Evolutionary conservation across 805 yeast species (phyloP).

Genomic region (Hanseniaspora mollemarum): DNA sequence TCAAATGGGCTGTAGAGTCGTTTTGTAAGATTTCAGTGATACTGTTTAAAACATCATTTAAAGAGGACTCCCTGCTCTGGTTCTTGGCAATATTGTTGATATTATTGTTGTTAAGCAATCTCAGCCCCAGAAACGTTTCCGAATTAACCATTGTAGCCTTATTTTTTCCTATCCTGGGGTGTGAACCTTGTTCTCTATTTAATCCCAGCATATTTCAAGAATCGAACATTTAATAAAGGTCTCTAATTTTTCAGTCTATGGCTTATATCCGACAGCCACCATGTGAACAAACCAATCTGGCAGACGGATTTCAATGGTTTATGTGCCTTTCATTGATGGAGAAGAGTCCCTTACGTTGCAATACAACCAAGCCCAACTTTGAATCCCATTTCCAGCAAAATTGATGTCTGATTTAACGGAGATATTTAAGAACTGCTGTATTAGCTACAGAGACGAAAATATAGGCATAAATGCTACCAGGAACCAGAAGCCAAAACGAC

Average conservation of each 20-base stretch:
- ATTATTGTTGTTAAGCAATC: neutral
- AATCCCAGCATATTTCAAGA: too few species aligned
- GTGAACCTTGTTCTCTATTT: too few species aligned
- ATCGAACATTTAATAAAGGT: too few species aligned
- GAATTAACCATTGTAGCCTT: neutral
- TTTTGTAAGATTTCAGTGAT: neutral
- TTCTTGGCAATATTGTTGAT: neutral
- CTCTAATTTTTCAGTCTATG: too few species aligned
- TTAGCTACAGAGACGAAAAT: neutral
- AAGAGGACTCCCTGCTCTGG: neutral
- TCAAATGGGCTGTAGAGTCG: neutral
- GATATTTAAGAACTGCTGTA: neutral
- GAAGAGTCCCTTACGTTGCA: too few species aligned
- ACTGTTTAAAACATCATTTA: neutral
- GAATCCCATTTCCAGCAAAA: too few species aligned
- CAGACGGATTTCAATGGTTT: too few species aligned
- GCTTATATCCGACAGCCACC: too few species aligned
- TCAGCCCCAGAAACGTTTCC: neutral
- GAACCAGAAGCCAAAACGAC: neutral
- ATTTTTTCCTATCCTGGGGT: neutral
- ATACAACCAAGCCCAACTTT: too few species aligned
- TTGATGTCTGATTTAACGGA: constrained; percentile 10
- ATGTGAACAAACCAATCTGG: too few species aligned
- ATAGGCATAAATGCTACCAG: neutral
- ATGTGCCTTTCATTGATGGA: too few species aligned